A percentile compares a stretch with the other conserved stretches of the same genome.
These are phyloP conservation scores for Sporothrix brunneoviolacea DNA, from an alignment of 2,329 filamentous ascomycete genomes.

Conservation along the genomic window DNA sequence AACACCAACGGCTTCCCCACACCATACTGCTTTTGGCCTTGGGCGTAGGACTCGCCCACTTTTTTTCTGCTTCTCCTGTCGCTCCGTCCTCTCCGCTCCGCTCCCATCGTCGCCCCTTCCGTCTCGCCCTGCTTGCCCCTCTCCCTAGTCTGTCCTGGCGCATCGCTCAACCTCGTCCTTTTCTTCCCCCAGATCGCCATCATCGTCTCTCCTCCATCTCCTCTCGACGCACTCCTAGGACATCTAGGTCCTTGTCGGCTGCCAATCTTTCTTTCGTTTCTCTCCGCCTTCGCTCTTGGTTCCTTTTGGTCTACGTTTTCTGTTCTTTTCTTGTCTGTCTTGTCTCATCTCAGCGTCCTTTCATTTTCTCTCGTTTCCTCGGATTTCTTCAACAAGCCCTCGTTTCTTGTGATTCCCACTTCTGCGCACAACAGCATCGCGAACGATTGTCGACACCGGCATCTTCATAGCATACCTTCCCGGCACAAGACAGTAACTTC, in stretches of 20 bases:
- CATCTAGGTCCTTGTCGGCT: neutral
- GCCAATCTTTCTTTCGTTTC: neutral
- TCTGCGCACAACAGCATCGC: neutral
- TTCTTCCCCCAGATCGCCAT: neutral
- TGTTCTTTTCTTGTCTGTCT: neutral
- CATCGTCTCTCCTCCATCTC: neutral
- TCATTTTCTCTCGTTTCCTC: neutral
- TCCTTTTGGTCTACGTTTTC: no score
- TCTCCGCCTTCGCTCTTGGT: no score
- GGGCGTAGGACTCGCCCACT: constrained; percentile 1
- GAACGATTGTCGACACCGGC: no score
- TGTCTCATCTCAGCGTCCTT: neutral
- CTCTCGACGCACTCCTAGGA: neutral
- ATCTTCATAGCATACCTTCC: no score
- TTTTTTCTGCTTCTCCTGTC: neutral
- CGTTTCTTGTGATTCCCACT: no score
- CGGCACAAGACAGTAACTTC: no score
- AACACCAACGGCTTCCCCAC: constrained; percentile 15
- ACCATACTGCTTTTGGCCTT: constrained; percentile 12
- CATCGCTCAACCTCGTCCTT: neutral
- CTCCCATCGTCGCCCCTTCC: neutral
- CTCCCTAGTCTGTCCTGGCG: neutral
- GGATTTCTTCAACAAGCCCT: neutral
- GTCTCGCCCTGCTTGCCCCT: constrained; percentile 4
- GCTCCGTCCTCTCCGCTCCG: neutral